These are phyloP conservation scores for Fomitopsis pinicola DNA, from an alignment of 1,284 basidiomycete species.

Conservation along the genomic window DNA sequence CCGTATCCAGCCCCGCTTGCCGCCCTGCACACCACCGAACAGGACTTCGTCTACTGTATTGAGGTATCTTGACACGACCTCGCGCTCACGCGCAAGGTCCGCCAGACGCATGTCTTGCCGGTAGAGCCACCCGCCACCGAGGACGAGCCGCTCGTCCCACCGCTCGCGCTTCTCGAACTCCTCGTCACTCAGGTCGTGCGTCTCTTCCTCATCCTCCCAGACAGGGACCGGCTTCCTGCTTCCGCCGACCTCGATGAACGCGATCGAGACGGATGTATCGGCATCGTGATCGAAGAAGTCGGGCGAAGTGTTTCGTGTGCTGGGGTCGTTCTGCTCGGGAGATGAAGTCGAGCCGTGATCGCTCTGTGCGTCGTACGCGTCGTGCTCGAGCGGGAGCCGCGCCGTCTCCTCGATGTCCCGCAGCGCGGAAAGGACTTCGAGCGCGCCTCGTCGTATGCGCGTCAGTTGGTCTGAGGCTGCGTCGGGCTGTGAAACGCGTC, in stretches of 20 bases:
- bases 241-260: slow-evolving; percentile 65
- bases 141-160: slow-evolving; percentile 76
- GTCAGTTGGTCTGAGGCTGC: slow-evolving; percentile 51
- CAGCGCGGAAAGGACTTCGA: slow-evolving; percentile 73
- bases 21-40: slow-evolving; percentile 53
- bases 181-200: slow-evolving; percentile 37
- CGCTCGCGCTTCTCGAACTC: slow-evolving; percentile 52
- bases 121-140: slow-evolving; percentile 80
- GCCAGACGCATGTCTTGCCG: slow-evolving; percentile 53
- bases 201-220: slow-evolving; percentile 73
- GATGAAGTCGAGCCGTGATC: slow-evolving; percentile 42
- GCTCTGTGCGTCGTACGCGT: slow-evolving; percentile 72
- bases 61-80: slow-evolving; percentile 55
- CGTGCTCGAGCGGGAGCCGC: slow-evolving; percentile 63
- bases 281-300: slow-evolving; percentile 36
- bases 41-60: slow-evolving; percentile 71
- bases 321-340: slow-evolving; percentile 29
- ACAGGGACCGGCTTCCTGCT: slow-evolving; percentile 63
- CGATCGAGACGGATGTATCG: slow-evolving; percentile 59
- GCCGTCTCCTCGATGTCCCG: slow-evolving; percentile 66
- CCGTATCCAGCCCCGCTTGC: slow-evolving; percentile 51
- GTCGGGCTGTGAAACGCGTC: slow-evolving; percentile 33
- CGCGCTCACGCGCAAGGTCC: slow-evolving; percentile 53
- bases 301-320: slow-evolving; percentile 43
- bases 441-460: slow-evolving; percentile 64